Percentiles rank a stretch among this genome's conserved stretches.
Conservation (phyloP, 305 asterid species). For the Nicotiana rustica region DNA sequence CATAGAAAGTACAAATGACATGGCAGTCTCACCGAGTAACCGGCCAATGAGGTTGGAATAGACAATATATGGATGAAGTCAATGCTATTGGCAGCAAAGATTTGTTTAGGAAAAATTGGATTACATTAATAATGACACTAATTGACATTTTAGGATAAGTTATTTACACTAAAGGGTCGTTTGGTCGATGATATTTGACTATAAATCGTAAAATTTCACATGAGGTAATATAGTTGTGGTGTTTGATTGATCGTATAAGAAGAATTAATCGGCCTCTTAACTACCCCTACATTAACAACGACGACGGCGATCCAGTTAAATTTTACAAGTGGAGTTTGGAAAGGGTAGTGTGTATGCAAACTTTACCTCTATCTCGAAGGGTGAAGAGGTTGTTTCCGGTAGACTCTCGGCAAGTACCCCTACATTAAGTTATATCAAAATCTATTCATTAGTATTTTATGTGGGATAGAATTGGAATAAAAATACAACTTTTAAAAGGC, state of each 20-base stretch:
- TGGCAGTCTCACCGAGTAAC: conserved; percentile 9
- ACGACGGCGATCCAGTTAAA: no score
- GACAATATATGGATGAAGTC: not conserved
- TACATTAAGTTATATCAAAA: not conserved
- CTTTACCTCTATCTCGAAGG: no score
- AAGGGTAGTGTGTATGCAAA: no score
- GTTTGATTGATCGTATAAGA: not conserved
- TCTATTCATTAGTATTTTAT: not conserved
- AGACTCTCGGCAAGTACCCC: not conserved
- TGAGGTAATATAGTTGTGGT: not conserved
- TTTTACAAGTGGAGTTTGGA: no score
- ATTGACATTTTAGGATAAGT: not conserved
- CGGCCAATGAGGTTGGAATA: not conserved
- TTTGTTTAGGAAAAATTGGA: not conserved
- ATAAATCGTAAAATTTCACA: not conserved
- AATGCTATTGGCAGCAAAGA: not conserved
- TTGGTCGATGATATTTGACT: not conserved
- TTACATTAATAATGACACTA: not conserved
- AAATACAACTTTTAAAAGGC: not conserved
- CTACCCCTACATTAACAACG: not conserved
- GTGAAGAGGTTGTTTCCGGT: no score
- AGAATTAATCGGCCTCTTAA: not conserved
- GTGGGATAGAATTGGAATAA: not conserved
- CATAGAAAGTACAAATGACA: not conserved
- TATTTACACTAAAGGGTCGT: not conserved